Percentiles rank a stretch among this genome's conserved stretches.
Evolutionary conservation across 2,329 filamentous ascomycete species (phyloP).

Genomic region (Plectosphaerella plurivora): DNA sequence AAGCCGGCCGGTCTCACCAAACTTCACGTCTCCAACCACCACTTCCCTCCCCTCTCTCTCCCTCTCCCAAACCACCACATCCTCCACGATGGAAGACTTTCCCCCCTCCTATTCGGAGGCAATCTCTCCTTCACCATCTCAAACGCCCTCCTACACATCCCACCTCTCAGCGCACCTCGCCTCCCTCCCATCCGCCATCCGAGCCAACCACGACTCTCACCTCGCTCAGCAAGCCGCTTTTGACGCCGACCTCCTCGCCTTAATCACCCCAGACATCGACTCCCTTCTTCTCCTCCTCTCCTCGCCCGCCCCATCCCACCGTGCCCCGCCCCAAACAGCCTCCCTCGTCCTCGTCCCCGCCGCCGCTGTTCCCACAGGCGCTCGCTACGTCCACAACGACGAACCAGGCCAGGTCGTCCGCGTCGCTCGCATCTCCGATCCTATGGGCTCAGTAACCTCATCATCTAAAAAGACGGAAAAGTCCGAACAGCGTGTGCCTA

Average conservation of each 20-base stretch:
- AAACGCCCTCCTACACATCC: slow-evolving; percentile 22
- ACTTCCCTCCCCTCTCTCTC: too few relatives aligned
- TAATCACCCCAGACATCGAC: slow-evolving; percentile 36
- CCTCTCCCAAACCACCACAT: too few relatives aligned
- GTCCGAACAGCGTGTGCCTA: too few relatives aligned
- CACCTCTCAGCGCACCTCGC: slow-evolving; percentile 31
- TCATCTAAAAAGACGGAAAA: background rate
- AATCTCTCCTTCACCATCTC: slow-evolving; percentile 11
- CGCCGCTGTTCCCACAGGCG: slow-evolving; percentile 28
- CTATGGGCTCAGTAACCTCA: background rate
- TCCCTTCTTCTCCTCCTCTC: slow-evolving; percentile 35
- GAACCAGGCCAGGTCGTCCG: slow-evolving; percentile 20
- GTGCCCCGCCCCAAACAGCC: slow-evolving; percentile 25
- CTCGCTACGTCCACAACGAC: slow-evolving; percentile 27
- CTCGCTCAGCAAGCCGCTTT: slow-evolving; percentile 26
- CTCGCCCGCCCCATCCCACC: slow-evolving; percentile 26
- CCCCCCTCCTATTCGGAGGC: slow-evolving; percentile 7
- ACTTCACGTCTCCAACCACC: too few relatives aligned
- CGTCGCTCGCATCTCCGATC: slow-evolving; percentile 23
- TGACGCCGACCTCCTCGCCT: slow-evolving; percentile 33
- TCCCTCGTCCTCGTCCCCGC: slow-evolving; percentile 42
- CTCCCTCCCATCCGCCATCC: slow-evolving; percentile 24
- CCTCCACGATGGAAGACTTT: slow-evolving; percentile 9
- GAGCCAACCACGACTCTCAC: slow-evolving; percentile 22
- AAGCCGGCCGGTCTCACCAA: too few relatives aligned